phyloP scores from a whole-genome alignment of 1,139 yeast species.

The Petasospora rhodanensis region DNA sequence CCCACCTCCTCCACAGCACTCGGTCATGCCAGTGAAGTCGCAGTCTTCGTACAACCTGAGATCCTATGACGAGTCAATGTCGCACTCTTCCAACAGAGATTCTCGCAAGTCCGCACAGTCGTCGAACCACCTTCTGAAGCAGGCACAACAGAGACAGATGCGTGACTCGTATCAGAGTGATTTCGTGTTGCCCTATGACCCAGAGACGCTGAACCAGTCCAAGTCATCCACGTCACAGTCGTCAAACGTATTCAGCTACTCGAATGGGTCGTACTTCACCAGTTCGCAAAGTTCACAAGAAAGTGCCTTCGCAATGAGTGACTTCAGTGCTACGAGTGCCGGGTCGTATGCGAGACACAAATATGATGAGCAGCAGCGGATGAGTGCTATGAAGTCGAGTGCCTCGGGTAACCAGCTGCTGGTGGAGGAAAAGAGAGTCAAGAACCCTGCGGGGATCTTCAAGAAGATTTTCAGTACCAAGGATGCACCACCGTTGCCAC shows the following conservation, averaged over 20 bases:
- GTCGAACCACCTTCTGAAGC: constrained; percentile 6
- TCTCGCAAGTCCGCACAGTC: constrained; percentile 4
- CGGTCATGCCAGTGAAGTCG: constrained; percentile 15
- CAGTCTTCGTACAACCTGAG: constrained; percentile 15
- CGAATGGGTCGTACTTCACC: constrained; percentile 26
- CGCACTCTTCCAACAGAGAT: constrained; percentile 10
- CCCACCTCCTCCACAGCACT: constrained; percentile 23
- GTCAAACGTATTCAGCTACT: constrained; percentile 25
- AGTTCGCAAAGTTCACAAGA: constrained; percentile 26
- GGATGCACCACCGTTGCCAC: constrained; percentile 28
- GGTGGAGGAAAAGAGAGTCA: constrained; percentile 21
- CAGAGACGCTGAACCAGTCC: constrained; percentile 26
- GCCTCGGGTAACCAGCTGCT: constrained; percentile 24
- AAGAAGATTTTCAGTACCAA: constrained; percentile 18
- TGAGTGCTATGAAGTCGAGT: constrained; percentile 19
- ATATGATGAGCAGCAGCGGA: constrained; percentile 39
- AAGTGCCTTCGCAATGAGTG: constrained; percentile 43
- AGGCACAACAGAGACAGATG: constrained; percentile 12
- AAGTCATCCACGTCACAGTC: constrained; percentile 20
- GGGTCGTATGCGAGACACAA: constrained; percentile 78
- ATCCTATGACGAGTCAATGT: constrained; percentile 2
- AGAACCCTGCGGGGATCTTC: constrained; percentile 13
- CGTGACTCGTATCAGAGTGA: constrained; percentile 16
- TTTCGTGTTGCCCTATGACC: constrained; percentile 27
- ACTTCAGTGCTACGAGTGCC: constrained; percentile 85